Percentiles rank a stretch among this genome's conserved stretches.
These are phyloP conservation scores for Paracoccidioides lutzii DNA, from an alignment of 2,329 filamentous ascomycete genomes.

Conservation along the genomic window DNA sequence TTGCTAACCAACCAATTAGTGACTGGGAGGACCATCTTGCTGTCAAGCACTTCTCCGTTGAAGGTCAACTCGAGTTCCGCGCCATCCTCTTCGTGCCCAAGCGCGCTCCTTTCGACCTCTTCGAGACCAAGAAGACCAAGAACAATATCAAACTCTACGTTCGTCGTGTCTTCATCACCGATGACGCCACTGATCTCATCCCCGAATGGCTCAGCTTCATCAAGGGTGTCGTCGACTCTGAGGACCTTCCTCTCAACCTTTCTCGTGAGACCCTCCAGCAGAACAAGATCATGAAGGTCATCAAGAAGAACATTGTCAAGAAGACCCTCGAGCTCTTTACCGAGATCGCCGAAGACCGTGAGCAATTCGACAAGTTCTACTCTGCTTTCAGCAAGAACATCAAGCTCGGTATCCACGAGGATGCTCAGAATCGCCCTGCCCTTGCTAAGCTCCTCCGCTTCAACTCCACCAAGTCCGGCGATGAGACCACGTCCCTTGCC, in stretches of 20 bases:
- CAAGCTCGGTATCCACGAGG: conserved; percentile 99
- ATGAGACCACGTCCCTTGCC: conserved; percentile 82
- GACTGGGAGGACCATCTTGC: conserved; percentile 99
- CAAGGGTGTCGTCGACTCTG: conserved; percentile 99
- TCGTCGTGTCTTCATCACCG: conserved; percentile 99
- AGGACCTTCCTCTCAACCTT: conserved; percentile 98
- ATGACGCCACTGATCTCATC: conserved; percentile 97
- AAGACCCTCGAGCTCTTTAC: conserved; percentile 99
- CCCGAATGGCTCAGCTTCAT: conserved; percentile 98
- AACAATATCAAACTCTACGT: conserved; percentile 99
- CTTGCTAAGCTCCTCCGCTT: conserved; percentile 98
- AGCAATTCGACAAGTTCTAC: conserved; percentile 99
- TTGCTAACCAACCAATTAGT: conserved; percentile 18
- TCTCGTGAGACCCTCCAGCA: conserved; percentile 99
- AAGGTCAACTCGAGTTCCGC: conserved; percentile 99
- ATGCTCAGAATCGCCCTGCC: conserved; percentile 83
- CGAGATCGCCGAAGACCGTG: conserved; percentile 98
- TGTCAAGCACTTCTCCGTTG: conserved; percentile 99
- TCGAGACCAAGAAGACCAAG: conserved; percentile 99
- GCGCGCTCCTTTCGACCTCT: conserved; percentile 98
- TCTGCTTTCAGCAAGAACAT: conserved; percentile 99
- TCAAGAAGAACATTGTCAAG: conserved; percentile 99
- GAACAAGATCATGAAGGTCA: conserved; percentile 99
- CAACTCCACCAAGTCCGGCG: conserved; percentile 97
- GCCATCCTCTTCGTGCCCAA: conserved; percentile 99